Conservation (phyloP, 2,329 filamentous ascomycete species). For the Stromatinia cepivora region DNA sequence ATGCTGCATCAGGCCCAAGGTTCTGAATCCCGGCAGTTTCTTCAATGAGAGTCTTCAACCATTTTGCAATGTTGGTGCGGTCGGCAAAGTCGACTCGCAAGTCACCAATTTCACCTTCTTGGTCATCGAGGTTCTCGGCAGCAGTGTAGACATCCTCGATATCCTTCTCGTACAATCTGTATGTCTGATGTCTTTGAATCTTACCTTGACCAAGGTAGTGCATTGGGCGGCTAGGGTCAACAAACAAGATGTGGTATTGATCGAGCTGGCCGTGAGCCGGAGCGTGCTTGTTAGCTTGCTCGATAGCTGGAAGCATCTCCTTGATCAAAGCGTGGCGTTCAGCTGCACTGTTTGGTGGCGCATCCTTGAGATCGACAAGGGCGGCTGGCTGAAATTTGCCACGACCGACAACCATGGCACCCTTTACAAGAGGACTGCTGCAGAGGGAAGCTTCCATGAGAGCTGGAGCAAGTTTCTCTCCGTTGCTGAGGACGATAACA, state of each 20-base stretch:
- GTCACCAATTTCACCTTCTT: slow-evolving; percentile 7
- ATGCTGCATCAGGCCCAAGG: slow-evolving; percentile 21
- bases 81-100: slow-evolving; percentile 24
- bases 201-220: slow-evolving; percentile 43
- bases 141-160: slow-evolving; percentile 41
- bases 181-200: slow-evolving; percentile 40
- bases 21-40: slow-evolving; percentile 22
- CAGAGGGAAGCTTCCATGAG: slow-evolving; percentile 44
- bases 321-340: slow-evolving; percentile 28
- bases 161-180: slow-evolving; percentile 39
- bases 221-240: slow-evolving; percentile 40
- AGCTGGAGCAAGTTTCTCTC: slow-evolving; percentile 48
- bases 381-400: slow-evolving; percentile 26
- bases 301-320: slow-evolving; percentile 39
- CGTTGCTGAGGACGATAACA: slow-evolving; percentile 39
- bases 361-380: slow-evolving; percentile 26
- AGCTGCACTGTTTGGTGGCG: slow-evolving; percentile 7
- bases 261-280: slow-evolving; percentile 39
- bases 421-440: slow-evolving; percentile 40
- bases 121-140: slow-evolving; percentile 27
- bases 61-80: slow-evolving; percentile 21
- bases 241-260: slow-evolving; percentile 40
- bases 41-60: slow-evolving; percentile 19
- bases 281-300: slow-evolving; percentile 38
- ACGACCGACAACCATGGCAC: slow-evolving; percentile 43